Evolutionary conservation across 148 eudicot species (phyloP).

Genomic region (Arbutus unedo): DNA sequence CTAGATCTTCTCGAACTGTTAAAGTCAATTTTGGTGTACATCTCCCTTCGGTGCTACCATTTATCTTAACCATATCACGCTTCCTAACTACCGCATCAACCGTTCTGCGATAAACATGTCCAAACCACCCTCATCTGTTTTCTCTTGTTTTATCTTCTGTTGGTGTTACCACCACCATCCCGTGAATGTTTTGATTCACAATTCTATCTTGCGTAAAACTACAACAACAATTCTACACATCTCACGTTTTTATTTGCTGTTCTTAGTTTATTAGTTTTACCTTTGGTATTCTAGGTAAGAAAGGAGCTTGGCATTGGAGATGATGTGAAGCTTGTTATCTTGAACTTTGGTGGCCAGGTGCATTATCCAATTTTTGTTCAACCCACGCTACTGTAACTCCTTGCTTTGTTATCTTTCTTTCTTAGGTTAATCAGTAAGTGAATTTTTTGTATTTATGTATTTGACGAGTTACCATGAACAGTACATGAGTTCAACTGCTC

Average conservation of each 20-base stretch:
- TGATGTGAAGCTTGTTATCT: conserved; percentile 73
- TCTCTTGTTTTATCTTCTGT: too few species aligned
- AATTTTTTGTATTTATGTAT: not conserved
- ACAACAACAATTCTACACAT: not conserved
- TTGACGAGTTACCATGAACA: not conserved
- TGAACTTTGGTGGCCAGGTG: conserved; percentile 99
- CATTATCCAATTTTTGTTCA: conserved; percentile 10
- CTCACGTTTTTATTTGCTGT: not conserved
- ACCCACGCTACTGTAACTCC: not conserved
- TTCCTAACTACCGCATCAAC: too few species aligned
- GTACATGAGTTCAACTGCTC: not conserved
- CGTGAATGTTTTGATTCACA: too few species aligned
- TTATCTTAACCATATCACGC: too few species aligned
- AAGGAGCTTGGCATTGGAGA: conserved; percentile 72
- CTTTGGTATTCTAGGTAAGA: conserved; percentile 48
- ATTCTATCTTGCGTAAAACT: not conserved
- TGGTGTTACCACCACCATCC: too few species aligned
- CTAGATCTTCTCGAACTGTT: too few species aligned
- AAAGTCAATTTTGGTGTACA: too few species aligned
- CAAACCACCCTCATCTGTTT: too few species aligned
- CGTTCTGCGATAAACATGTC: too few species aligned
- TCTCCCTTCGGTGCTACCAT: too few species aligned
- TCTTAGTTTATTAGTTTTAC: conserved; percentile 6
- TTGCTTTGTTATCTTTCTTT: not conserved
- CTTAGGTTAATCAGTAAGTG: not conserved